These are phyloP conservation scores for Trichoderma aggressivum DNA, from an alignment of 2,329 filamentous ascomycete genomes.

Conservation along the genomic window DNA sequence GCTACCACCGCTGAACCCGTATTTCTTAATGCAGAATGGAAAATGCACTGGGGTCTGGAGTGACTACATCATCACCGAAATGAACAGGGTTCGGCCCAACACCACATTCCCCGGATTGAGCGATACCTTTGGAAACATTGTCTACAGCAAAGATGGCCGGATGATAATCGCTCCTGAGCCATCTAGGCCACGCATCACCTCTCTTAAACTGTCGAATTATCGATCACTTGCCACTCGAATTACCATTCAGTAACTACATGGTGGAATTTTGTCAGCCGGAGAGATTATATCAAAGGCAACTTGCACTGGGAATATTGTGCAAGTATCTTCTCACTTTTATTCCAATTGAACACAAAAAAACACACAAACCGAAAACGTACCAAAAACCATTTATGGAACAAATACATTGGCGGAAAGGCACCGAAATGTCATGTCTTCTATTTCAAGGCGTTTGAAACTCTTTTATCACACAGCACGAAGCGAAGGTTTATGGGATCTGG, in stretches of 20 bases:
- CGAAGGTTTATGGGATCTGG: not conserved
- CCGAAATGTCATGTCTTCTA: not conserved
- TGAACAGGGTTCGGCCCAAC: conserved; percentile 56
- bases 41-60: conserved; percentile 71
- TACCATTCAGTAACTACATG: conserved; percentile 32
- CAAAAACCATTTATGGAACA: not conserved
- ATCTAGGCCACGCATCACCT: conserved; percentile 50
- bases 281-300: not conserved
- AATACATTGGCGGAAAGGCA: not conserved
- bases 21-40: conserved; percentile 61
- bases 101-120: conserved; percentile 59
- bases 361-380: not conserved
- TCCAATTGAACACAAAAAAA: not conserved
- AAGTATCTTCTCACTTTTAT: not conserved
- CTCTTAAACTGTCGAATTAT: conserved; percentile 57
- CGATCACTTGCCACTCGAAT: conserved; percentile 45
- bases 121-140: conserved; percentile 60
- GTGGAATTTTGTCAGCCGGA: not conserved
- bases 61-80: conserved; percentile 59
- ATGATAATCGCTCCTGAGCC: conserved; percentile 56
- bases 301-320: not conserved
- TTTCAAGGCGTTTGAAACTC: conserved; percentile 6
- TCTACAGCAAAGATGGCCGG: conserved; percentile 57
- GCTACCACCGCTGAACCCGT: conserved; percentile 68
- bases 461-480: conserved; percentile 3